A percentile compares a stretch with the other conserved stretches of the same genome.
These are phyloP conservation scores for Termitomyces sp. DNA, from an alignment of 768 basidiomycete genomes.

Conservation along the genomic window DNA sequence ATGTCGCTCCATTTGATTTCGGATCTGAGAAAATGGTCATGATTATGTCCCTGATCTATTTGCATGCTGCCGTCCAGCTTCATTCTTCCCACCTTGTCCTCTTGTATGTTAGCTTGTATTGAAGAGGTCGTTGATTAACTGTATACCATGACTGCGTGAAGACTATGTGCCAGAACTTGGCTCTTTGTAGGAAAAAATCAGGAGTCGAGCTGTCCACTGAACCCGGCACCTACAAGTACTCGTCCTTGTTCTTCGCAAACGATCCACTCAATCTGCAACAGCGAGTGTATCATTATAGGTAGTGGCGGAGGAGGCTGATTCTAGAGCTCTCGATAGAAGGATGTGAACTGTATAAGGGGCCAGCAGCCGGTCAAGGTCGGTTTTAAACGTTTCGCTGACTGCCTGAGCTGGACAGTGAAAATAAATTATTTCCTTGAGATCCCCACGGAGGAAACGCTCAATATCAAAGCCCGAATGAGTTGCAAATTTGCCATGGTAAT, in stretches of 20 bases:
- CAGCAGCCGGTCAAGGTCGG: slow-evolving; percentile 1
- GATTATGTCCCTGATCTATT: not conserved
- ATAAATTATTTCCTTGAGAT: slow-evolving; percentile 4
- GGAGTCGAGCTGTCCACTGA: not conserved
- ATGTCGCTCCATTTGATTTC: not conserved
- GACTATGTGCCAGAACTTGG: not conserved
- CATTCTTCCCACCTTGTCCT: slow-evolving; percentile 2
- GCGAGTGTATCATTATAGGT: not conserved
- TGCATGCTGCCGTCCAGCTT: slow-evolving; percentile 4
- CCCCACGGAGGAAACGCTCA: not conserved
- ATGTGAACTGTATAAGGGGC: slow-evolving; percentile 4
- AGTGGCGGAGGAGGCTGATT: not conserved
- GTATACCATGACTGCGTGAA: slow-evolving; percentile 3
- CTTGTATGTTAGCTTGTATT: slow-evolving; percentile 6
- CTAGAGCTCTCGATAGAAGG: not conserved
- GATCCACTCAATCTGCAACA: not conserved
- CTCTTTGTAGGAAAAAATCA: not conserved
- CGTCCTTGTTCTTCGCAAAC: not conserved
- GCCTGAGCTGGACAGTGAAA: slow-evolving; percentile 1
- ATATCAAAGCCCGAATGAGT: slow-evolving; percentile 8
- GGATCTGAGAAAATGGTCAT: slow-evolving; percentile 2
- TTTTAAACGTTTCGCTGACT: slow-evolving; percentile 4
- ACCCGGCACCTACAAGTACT: not conserved
- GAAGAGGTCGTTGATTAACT: slow-evolving; percentile 6
- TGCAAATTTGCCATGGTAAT: slow-evolving; percentile 6